Base-by-base conservation (phyloP, 2,329 filamentous ascomycete genomes). In the Diaporthe sp. region DNA sequence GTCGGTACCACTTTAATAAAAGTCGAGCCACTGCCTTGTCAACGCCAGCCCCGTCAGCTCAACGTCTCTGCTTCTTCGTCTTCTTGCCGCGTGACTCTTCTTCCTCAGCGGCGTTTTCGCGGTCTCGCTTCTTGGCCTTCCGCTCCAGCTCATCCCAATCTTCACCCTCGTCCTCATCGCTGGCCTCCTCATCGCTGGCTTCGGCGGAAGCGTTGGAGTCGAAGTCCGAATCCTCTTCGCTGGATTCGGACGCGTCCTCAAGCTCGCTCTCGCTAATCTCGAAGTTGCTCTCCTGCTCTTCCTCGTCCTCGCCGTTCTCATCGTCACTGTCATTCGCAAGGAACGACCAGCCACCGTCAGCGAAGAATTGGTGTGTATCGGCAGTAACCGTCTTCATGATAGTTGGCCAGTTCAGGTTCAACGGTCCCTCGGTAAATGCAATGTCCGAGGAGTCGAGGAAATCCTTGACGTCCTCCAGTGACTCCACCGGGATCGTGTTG, bases 371-470 rank as follows among this genome's bases (percentile, higher is more conserved):
- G 83, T 99, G 96, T 2, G 97, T 95, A 82, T 99, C 96, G 49
- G 94, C 93, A 28, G 94, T 96, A 37, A 99, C 96, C 0, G 97
- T 99, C 90, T 99, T 99, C 95, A 99, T 99, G 82, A 99, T 99
- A 22, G 96, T 98, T 15, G 94, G 94, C 97, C 97, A 99, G 89
- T 98, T 98, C 75, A 99, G 90, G 87, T 99, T 99, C 79, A 99
- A 92, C 1, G 96, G 97, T 75, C 97, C 97, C 85, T 99, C 97
- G 17, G 92, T 94, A 87, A 93, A 98, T 25, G 97, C 93, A 82
- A 99, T 98, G 82, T 99, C 96, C 65, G 97, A 96, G 1, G 94
- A 96, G 85, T 99, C 96, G 13, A 99, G 91, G 93, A 97, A 99
- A 82, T 99, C 97, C 85, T 98, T 98, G 79, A 99, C 96, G 72